Evolutionary conservation across 2,329 filamentous ascomycete species (phyloP).

Genomic region (Arthrobotrys pseudoclavata): DNA sequence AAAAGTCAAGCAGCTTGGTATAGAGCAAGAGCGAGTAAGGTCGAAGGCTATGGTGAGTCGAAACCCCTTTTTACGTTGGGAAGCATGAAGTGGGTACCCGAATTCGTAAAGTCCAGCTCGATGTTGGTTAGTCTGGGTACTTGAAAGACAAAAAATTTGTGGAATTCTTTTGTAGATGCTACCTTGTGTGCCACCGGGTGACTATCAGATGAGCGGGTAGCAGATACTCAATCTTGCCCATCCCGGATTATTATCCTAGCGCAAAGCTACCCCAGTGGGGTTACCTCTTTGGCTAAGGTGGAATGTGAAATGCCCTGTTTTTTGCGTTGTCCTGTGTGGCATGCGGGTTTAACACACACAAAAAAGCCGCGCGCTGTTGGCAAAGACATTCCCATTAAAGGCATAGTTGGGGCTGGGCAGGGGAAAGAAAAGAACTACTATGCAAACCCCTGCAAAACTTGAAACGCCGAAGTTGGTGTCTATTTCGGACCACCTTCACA

Average conservation of each 20-base stretch:
- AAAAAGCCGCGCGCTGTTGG: constrained; percentile 43
- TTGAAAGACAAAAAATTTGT: neutral
- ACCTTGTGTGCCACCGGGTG: constrained; percentile 26
- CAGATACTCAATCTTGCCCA: constrained; percentile 7
- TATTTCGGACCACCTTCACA: constrained; percentile 29
- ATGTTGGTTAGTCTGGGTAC: constrained; percentile 19
- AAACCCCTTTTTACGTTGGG: constrained; percentile 52
- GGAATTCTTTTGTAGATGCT: constrained; percentile 40
- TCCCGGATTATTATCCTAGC: constrained; percentile 17
- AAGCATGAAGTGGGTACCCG: constrained; percentile 16
- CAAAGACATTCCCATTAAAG: neutral
- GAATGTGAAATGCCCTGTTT: constrained; percentile 11
- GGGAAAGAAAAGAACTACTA: neutral
- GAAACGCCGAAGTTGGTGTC: constrained; percentile 46
- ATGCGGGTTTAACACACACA: neutral
- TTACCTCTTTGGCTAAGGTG: constrained; percentile 8
- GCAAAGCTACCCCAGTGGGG: constrained; percentile 19
- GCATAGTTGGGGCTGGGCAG: constrained; percentile 18
- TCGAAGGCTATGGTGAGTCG: constrained; percentile 15
- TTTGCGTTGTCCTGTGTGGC: constrained; percentile 42
- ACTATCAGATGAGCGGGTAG: constrained; percentile 31
- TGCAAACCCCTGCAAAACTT: constrained; percentile 26
- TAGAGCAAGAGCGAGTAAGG: constrained; percentile 5
- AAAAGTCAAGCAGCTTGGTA: constrained; percentile 22
- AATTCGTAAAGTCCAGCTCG: constrained; percentile 41